Evolutionary conservation across 768 basidiomycete species (phyloP), one percentile per base, ranked within the genome.

Genomic region (Termitomyces sp.): DNA sequence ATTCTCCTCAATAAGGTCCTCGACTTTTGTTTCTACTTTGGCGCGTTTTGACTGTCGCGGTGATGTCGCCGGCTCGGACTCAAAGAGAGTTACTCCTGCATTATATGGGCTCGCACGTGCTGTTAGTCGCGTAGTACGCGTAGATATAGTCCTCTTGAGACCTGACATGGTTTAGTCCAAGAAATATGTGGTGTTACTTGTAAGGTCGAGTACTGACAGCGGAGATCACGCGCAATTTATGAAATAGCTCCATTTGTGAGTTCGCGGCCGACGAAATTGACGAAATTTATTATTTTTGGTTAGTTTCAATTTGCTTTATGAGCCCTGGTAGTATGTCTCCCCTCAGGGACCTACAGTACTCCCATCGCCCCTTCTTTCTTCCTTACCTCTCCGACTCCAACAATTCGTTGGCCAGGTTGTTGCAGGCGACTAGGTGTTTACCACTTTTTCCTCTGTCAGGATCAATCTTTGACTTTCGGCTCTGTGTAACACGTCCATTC

Each of bases 41-140:
- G 68, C 61, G 53, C 71, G 75, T 58, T 66, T 71, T 25, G 66
- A 63, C 25, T 60, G 66, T 35, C 62, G 62, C 38, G 65, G 59
- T 35, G 67, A 57, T 46, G 51, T 42, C 41, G 65, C 51, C 64
- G 23, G 68, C 60, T 66, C 62, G 11, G 70, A 40, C 48, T 73
- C 71, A 57, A 72, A 77, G 10, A 80, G 66, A 41, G 74, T 81
- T 27, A 81, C 79, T 11, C 71, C 71, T 11, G 66, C 45, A 50
- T 80, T 62, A 60, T 81, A 77, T 35, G 76, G 76, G 58, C 82
- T 82, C 5, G 73, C 65, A 54, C 68, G 76, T 25, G 74, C 66
- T 23, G 71, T 59, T 17, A 82, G 62, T 48, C 69, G 66, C 43
- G 73, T 69, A 45, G 66, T 29, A 48, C 74, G 61, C 56, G 62